phyloP scores from a whole-genome alignment of 2,329 filamentous ascomycete species.

The Biscogniauxia mediterranea region DNA sequence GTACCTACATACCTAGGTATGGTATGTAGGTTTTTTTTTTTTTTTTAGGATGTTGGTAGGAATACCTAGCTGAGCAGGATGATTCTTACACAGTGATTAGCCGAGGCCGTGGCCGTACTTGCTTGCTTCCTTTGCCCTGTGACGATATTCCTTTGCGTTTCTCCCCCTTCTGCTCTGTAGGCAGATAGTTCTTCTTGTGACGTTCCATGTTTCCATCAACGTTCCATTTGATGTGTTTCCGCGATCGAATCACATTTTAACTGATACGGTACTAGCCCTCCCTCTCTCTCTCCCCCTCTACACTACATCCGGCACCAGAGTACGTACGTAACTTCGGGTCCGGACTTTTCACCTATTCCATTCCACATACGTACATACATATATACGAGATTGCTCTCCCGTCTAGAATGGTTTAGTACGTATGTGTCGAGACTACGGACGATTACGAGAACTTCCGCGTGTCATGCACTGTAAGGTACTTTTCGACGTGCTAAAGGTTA shows the following conservation, averaged over 20 bases:
- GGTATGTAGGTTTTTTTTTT: neutral
- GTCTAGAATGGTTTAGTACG: neutral
- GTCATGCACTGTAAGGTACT: neutral
- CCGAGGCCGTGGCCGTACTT: neutral
- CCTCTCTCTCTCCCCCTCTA: neutral
- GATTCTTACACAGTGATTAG: neutral
- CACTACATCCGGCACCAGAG: neutral
- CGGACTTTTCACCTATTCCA: neutral
- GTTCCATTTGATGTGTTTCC: slow-evolving; percentile 4
- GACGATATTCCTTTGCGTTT: neutral
- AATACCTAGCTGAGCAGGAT: neutral
- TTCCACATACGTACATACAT: neutral
- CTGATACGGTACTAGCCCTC: neutral
- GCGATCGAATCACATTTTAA: slow-evolving; percentile 1
- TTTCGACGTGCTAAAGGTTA: neutral
- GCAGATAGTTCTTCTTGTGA: slow-evolving; percentile 1
- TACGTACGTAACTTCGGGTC: neutral
- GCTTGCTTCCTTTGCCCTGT: neutral
- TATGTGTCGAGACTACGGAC: neutral
- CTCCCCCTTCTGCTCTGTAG: neutral
- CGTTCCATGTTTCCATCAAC: slow-evolving; percentile 8
- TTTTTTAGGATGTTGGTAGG: neutral
- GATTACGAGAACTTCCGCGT: neutral
- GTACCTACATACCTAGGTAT: too few species aligned
- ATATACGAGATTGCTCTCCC: neutral